Evolutionary conservation across 2,329 filamentous ascomycete genomes (phyloP), one percentile per base, ranked within the genome.

Genomic region (Anisogramma anomala): DNA sequence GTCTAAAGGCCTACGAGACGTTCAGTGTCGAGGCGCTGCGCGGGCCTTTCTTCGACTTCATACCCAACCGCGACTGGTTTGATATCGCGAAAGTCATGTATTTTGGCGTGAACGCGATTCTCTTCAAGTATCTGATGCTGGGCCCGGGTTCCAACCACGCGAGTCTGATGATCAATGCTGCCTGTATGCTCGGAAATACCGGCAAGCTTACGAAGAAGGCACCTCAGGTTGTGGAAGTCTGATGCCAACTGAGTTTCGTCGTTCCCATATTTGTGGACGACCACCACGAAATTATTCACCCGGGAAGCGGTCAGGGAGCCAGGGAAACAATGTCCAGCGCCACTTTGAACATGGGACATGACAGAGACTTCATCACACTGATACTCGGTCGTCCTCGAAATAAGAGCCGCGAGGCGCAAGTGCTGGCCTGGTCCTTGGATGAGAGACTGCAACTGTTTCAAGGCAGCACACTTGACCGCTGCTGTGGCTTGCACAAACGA

Each of bases 1-100:
- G 76, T 45, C 84, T 93, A 59, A 64, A 63, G 23, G 72, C 72
- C 2, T 87, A 85, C 60, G 84, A 89, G 60, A 64, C 67, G n/a
- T 67, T 85, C 18, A 61, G 73, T 55, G 61, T 64, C 1, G 60
- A 60, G 9, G 61, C 60, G 15, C 58, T 55, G 3, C 61, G 61
- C 2, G 68, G 68, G 0, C 57, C 58, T 0, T 44, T 73, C n/a
- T 53, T 58, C 38, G 68, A 73, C 46, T 28, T 58, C 13, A 49
- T 72, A 17, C 69, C 71, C 4, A 64, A 64, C 43, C 45, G 51
- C 1, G 55, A 58, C 2, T 74, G 72, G 70, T 26, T 65, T 11
- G 65, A 71, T 36, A 63, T 66, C n/a, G 47, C 61, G 5, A 55
- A 56, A 37, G 54, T 76, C 4, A 11, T 73, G 0, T 55, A 56